A percentile compares a stretch with the other conserved stretches of the same genome.
These are phyloP conservation scores for Globomyces sp. DNA, from an alignment of 371 early-diverging fungal genomes.

Conservation along the genomic window DNA sequence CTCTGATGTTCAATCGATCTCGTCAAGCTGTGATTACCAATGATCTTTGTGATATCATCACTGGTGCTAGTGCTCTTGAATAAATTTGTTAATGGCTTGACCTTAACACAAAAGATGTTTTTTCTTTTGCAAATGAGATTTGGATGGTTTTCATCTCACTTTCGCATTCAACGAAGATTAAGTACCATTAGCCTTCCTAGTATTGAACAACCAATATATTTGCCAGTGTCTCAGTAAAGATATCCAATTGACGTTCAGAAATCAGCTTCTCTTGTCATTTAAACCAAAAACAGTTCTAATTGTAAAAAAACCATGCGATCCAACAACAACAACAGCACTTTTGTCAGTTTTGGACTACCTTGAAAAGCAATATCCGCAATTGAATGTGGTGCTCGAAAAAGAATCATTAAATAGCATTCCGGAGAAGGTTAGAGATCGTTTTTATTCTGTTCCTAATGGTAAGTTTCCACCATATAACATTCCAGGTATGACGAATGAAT, in stretches of 20 bases:
- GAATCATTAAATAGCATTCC: no score
- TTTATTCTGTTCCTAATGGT: no score
- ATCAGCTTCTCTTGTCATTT: background rate
- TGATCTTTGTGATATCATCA: constrained; percentile 92
- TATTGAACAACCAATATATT: background rate
- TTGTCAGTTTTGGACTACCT: no score
- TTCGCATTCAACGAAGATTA: no score
- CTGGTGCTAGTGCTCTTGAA: constrained; percentile 79
- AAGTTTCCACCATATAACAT: no score
- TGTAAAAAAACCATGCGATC: background rate
- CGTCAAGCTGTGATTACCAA: constrained; percentile 97
- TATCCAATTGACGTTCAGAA: constrained; percentile 3
- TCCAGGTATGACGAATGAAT: background rate
- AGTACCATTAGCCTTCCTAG: no score
- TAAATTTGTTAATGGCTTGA: background rate
- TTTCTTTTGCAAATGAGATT: background rate
- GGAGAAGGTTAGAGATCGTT: no score
- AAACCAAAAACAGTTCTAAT: background rate
- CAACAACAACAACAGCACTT: background rate
- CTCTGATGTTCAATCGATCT: constrained; percentile 90
- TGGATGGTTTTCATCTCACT: no score
- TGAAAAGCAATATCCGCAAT: no score
- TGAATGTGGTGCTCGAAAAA: no score
- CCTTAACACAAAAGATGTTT: background rate
- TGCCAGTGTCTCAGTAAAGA: background rate